Conservation (phyloP, 371 early-diverging fungal genomes). For the Apophysomyces sp. region DNA sequence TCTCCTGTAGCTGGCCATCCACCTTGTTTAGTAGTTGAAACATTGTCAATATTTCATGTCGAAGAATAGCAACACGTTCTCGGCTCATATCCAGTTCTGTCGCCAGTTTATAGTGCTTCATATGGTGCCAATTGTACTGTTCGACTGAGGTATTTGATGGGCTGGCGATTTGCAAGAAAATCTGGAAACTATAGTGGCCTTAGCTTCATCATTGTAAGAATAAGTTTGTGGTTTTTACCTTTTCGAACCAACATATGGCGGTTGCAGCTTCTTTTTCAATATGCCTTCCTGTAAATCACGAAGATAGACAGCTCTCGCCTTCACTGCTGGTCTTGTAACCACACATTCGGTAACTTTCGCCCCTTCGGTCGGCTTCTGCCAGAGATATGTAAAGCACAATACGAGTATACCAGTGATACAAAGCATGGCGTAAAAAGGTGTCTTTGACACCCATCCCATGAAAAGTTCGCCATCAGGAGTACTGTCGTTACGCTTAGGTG, state of each 20-base stretch:
- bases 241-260: slow-evolving; percentile 18
- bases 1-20: slow-evolving; percentile 43
- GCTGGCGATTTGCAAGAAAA: slow-evolving; percentile 9
- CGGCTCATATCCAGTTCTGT: slow-evolving; percentile 43
- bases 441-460: background rate
- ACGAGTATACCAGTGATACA: background rate
- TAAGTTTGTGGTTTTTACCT: slow-evolving; percentile 9
- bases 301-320: slow-evolving; percentile 43
- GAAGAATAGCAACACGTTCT: slow-evolving; percentile 45
- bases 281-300: slow-evolving; percentile 45
- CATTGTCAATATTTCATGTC: slow-evolving; percentile 45
- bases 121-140: slow-evolving; percentile 13
- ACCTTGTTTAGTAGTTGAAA: slow-evolving; percentile 49
- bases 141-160: slow-evolving; percentile 1
- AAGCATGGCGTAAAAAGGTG: background rate
- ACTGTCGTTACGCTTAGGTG: background rate
- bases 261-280: slow-evolving; percentile 7
- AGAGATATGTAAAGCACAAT: background rate
- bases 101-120: slow-evolving; percentile 42
- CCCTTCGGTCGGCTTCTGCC: background rate
- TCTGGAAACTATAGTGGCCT: slow-evolving; percentile 8
- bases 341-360: background rate
- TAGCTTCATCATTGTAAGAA: background rate
- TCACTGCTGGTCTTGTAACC: background rate
- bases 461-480: background rate